These are phyloP conservation scores for Spizellomyces punctatus DNA, from an alignment of 192 early-diverging fungal species.

Conservation along the genomic window DNA sequence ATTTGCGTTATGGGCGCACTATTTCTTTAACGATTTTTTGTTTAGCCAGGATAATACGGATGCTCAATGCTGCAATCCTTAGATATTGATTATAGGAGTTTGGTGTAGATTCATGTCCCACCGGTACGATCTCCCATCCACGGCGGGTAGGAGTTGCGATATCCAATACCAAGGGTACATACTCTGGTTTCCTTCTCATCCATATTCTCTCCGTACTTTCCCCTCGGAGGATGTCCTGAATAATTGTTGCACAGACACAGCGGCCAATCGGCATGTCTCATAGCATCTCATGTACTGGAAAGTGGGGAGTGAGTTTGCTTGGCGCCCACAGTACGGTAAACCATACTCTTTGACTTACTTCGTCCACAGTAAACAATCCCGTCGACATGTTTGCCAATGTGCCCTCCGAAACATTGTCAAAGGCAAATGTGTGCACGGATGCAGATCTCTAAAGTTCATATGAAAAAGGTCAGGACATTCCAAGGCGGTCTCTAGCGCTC, in stretches of 20 bases:
- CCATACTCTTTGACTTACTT: slow-evolving; percentile 3
- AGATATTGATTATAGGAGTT: too few relatives aligned
- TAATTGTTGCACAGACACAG: slow-evolving; percentile 9
- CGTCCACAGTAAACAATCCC: slow-evolving; percentile 16
- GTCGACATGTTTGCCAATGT: slow-evolving; percentile 47
- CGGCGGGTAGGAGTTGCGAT: too few relatives aligned
- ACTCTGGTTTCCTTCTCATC: neutral
- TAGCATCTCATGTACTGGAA: slow-evolving; percentile 17
- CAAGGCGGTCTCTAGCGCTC: neutral
- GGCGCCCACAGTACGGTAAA: too few relatives aligned
- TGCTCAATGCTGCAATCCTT: too few relatives aligned
- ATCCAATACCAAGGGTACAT: too few relatives aligned
- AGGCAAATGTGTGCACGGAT: slow-evolving; percentile 87
- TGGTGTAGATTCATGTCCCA: too few relatives aligned
- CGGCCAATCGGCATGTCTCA: slow-evolving; percentile 9
- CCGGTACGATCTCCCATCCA: too few relatives aligned
- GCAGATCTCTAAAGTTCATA: slow-evolving; percentile 47
- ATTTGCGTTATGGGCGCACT: too few relatives aligned
- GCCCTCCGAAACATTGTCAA: slow-evolving; percentile 57
- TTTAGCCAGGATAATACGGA: too few relatives aligned
- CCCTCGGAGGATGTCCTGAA: slow-evolving; percentile 20
- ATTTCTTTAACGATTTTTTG: too few relatives aligned
- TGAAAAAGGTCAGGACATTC: neutral
- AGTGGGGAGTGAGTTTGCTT: neutral
- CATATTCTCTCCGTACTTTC: slow-evolving; percentile 19